Evolutionary conservation across 441 rosid genomes (phyloP).

Genomic region (Eruca vesicaria): DNA sequence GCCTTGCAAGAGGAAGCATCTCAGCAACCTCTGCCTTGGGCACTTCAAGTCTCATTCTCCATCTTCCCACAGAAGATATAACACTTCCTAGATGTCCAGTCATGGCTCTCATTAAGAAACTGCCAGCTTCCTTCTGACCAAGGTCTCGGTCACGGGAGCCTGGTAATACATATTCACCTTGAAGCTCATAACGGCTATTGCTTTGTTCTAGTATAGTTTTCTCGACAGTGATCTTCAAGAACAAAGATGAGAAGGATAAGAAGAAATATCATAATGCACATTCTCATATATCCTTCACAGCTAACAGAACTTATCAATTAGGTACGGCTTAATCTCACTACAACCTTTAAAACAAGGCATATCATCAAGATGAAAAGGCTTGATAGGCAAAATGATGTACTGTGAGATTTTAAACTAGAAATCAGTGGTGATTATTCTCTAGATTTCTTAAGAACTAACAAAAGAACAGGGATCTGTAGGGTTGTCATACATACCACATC

Average conservation of each 20-base stretch:
- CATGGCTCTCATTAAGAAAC: constrained; percentile 89
- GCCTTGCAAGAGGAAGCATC: constrained; percentile 99
- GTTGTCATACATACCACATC: constrained; percentile 84
- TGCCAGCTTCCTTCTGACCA: constrained; percentile 71
- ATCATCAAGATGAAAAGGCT: not conserved
- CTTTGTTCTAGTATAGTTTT: constrained; percentile 90
- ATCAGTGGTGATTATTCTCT: not conserved
- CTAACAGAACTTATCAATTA: not conserved
- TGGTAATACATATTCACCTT: constrained; percentile 99
- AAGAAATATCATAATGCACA: constrained; percentile 24
- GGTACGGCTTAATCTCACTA: not conserved
- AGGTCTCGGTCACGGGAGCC: constrained; percentile 86
- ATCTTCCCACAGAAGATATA: constrained; percentile 99
- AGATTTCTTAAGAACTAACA: constrained; percentile 19
- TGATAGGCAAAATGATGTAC: constrained; percentile 13
- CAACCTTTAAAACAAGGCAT: not conserved
- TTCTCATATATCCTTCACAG: constrained; percentile 15
- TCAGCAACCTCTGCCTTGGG: constrained; percentile 98
- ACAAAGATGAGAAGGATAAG: constrained; percentile 19
- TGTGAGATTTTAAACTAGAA: not conserved
- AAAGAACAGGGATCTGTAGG: constrained; percentile 3
- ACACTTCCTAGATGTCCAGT: constrained; percentile 94
- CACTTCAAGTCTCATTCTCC: constrained; percentile 99
- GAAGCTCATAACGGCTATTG: constrained; percentile 97
- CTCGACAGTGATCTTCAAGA: constrained; percentile 81